These are phyloP conservation scores for Nitzschia palea DNA, from an alignment of 108 stramenopile species.

Conservation along the genomic window DNA sequence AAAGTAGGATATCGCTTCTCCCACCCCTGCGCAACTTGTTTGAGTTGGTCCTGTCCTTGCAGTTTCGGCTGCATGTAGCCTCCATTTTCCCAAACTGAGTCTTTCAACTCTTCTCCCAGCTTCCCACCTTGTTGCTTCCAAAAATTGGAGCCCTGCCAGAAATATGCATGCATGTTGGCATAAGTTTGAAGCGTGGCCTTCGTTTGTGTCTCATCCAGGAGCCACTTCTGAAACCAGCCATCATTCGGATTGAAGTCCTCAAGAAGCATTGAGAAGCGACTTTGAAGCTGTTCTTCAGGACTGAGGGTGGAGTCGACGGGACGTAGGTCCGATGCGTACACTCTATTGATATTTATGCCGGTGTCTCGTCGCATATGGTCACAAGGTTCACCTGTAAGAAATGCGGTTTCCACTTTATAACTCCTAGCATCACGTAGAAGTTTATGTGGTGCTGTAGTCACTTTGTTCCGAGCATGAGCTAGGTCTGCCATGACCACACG, in stretches of 20 bases:
- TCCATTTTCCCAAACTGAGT: slow-evolving; percentile 53
- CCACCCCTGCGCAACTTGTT: slow-evolving; percentile 53
- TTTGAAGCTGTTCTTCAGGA: slow-evolving; percentile 48
- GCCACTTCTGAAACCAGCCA: slow-evolving; percentile 64
- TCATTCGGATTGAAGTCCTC: slow-evolving; percentile 54
- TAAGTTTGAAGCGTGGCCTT: slow-evolving; percentile 45
- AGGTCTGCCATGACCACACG: slow-evolving; percentile 58
- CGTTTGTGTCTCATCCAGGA: slow-evolving; percentile 39
- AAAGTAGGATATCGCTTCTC: slow-evolving; percentile 26
- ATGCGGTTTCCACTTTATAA: slow-evolving; percentile 59
- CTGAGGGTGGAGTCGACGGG: slow-evolving; percentile 30
- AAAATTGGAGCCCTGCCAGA: slow-evolving; percentile 62
- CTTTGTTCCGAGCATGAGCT: slow-evolving; percentile 53
- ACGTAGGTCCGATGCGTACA: slow-evolving; percentile 36
- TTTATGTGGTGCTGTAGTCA: slow-evolving; percentile 56
- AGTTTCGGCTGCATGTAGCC: slow-evolving; percentile 65
- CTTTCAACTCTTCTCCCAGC: slow-evolving; percentile 46
- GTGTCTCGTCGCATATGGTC: slow-evolving; percentile 32
- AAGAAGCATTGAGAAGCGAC: slow-evolving; percentile 50
- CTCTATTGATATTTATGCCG: slow-evolving; percentile 45
- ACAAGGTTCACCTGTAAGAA: slow-evolving; percentile 51
- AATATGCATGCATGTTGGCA: slow-evolving; percentile 74
- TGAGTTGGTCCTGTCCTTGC: slow-evolving; percentile 55
- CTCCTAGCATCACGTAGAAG: slow-evolving; percentile 51
- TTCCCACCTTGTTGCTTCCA: slow-evolving; percentile 49